phyloP scores from a whole-genome alignment of 305 asterid genomes.

The Plantago lanceolata region DNA sequence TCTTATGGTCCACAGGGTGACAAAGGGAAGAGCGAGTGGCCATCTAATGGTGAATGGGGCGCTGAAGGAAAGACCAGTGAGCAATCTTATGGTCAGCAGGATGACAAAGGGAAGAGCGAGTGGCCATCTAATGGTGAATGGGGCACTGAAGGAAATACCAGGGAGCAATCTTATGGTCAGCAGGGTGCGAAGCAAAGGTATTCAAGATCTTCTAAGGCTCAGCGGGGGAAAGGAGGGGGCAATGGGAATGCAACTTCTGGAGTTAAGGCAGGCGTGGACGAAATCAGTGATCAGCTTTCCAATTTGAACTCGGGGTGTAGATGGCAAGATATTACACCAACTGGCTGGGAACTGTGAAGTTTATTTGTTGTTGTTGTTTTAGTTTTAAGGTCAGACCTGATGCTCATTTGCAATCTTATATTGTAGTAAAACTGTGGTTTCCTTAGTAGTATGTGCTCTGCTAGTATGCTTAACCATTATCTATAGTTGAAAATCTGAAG shows the following conservation, averaged over 20 bases:
- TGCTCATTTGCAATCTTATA: not conserved
- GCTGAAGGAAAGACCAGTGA: not conserved
- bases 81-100: not conserved
- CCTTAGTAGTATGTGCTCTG: too few relatives aligned
- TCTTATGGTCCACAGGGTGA: too few relatives aligned
- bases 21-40: not conserved
- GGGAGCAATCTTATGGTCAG: not conserved
- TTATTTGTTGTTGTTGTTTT: too few relatives aligned
- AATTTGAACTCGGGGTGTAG: not conserved
- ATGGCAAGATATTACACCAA: slow-evolving; percentile 7
- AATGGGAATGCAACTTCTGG: slow-evolving; percentile 8
- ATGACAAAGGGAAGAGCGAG: not conserved
- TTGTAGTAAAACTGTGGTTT: not conserved
- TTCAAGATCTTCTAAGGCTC: not conserved
- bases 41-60: slow-evolving; percentile 14
- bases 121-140: not conserved
- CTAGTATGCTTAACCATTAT: not conserved
- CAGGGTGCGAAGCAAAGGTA: not conserved
- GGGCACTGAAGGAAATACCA: not conserved
- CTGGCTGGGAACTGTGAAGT: slow-evolving; percentile 19
- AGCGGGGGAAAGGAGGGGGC: not conserved
- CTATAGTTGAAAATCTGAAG: too few relatives aligned
- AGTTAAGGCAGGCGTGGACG: slow-evolving; percentile 16
- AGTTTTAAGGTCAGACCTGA: too few relatives aligned
- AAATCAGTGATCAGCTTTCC: slow-evolving; percentile 7